Evolutionary conservation across 331 rosid species (phyloP), one percentile per base, ranked within the genome.

Genomic region (Arachis monticola): DNA sequence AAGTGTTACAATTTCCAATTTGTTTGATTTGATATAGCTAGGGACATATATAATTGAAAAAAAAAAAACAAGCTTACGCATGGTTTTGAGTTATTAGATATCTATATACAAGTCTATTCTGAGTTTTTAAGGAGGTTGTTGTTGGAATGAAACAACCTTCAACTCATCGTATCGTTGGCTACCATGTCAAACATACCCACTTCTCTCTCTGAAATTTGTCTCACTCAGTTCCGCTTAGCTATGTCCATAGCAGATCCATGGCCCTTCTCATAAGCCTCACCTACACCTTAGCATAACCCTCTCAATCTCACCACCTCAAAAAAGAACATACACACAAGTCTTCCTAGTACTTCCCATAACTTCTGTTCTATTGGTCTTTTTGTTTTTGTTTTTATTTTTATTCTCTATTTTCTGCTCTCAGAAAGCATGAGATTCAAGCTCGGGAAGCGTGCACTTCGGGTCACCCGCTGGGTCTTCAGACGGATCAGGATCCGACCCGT

Each of bases 181-280:
- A 70, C 56, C 56, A 86, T 89, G 92, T 84, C 89, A 9, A 92
- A 90, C 74, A 90, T 87, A 66, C 94, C 98, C 44, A 38, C 67
- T 0, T 81, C 86, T 44, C 87, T 90, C 38, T 87, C 91, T 75
- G 92, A 93, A 80, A 73, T 85, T 75, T 87, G 92, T 69, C 85
- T 89, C 70, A 74, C 92, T 7, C 87, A 75, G 42, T 93, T 73
- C 42, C 91, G 93, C 3, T 83, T 88, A 2, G 80, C 88, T 73
- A 93, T 93, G 85, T 92, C 94, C 77, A 82, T 64, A 0, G 88
- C 97, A 7, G 94, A 90, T 65, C 94, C 95, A 10, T 88, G 96
- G 91, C 87, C 89, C 7, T 91, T 88, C 55, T 93, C 87, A 9
- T 88, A 30, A 78, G 4, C 72, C 58, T 13, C 62, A 35, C 70